Conservation (phyloP, 345 rosid species). For the Sisymbrium irio region DNA sequence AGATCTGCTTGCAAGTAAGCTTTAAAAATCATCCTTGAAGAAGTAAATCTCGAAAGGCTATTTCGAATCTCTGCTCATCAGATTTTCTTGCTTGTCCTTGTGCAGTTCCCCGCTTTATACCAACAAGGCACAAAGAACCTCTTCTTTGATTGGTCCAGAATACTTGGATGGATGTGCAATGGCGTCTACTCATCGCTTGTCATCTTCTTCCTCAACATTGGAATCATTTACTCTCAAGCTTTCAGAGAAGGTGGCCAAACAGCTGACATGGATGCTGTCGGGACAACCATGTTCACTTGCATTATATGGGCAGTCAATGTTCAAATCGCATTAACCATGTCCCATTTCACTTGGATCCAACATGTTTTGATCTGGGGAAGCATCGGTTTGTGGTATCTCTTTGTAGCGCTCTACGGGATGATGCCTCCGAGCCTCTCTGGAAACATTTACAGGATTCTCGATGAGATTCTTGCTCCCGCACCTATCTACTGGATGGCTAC, state of each 20-base stretch:
- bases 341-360: slow-evolving; percentile 98
- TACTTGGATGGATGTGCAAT: slow-evolving; percentile 92
- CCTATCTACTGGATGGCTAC: slow-evolving; percentile 74
- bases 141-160: slow-evolving; percentile 87
- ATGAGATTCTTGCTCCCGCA: slow-evolving; percentile 81
- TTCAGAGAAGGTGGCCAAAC: slow-evolving; percentile 75
- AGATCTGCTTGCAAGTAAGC: slow-evolving; percentile 92
- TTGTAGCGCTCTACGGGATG: slow-evolving; percentile 67
- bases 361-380: slow-evolving; percentile 91
- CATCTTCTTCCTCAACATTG: slow-evolving; percentile 70
- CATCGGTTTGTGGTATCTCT: slow-evolving; percentile 74
- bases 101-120: slow-evolving; percentile 93
- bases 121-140: slow-evolving; percentile 91
- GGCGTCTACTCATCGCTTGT: slow-evolving; percentile 72
- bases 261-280: slow-evolving; percentile 81
- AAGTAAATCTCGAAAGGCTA: not conserved
- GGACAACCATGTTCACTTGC: slow-evolving; percentile 94
- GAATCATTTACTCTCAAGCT: slow-evolving; percentile 66
- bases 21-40: not conserved
- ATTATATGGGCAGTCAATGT: slow-evolving; percentile 86
- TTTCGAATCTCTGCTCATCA: not conserved
- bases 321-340: slow-evolving; percentile 86
- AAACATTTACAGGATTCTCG: slow-evolving; percentile 61
- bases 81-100: slow-evolving; percentile 14
- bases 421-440: slow-evolving; percentile 55